Percentiles rank a stretch among this genome's conserved stretches.
Conservation (phyloP, 306 rosid genomes). For the Phaseolus lunatus region DNA sequence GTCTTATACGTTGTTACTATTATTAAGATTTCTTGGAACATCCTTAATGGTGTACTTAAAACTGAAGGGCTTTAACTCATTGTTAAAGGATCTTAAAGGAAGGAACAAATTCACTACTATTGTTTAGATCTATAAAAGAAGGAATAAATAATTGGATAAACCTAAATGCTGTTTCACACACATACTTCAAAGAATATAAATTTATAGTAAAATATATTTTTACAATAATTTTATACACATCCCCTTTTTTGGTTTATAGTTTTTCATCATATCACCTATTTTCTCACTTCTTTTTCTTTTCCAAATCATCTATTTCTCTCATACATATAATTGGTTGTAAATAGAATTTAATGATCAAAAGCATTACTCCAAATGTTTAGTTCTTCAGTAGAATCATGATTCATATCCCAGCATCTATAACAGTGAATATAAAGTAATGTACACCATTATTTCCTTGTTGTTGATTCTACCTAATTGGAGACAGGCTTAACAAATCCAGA, state of each 20-base stretch:
- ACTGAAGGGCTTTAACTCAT: too few relatives aligned
- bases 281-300: background rate
- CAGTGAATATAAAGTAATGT: conserved; percentile 26
- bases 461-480: conserved; percentile 40
- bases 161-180: background rate
- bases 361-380: background rate
- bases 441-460: background rate
- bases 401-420: conserved; percentile 9
- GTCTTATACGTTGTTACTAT: background rate
- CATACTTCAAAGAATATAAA: background rate
- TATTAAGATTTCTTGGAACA: background rate
- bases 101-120: background rate
- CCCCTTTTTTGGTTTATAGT: background rate
- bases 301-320: background rate
- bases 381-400: conserved; percentile 22
- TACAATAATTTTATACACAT: background rate
- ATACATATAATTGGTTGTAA: background rate
- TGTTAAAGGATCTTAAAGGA: background rate
- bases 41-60: background rate
- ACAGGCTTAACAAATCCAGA: conserved; percentile 10
- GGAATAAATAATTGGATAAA: background rate
- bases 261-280: background rate
- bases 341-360: background rate
- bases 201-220: background rate
- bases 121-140: background rate